phyloP scores from a whole-genome alignment of 305 asterid species.

The Petunia hybrid region DNA sequence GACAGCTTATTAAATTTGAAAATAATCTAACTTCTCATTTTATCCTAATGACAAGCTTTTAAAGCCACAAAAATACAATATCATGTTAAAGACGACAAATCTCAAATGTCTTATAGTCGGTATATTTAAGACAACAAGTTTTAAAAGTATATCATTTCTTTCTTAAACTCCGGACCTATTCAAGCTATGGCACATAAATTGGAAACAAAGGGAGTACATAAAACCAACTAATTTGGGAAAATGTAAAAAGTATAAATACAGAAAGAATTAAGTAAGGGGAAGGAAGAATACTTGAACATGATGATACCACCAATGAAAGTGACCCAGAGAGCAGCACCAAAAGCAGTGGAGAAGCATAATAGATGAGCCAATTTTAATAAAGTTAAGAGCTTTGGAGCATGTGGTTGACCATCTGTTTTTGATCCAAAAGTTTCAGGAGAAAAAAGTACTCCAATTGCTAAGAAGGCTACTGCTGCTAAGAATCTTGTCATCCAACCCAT shows the following conservation, averaged over 20 bases:
- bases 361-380: conserved; percentile 78
- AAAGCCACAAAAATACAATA: too few species aligned
- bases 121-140: too few species aligned
- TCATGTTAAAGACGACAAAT: too few species aligned
- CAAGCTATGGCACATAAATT: too few species aligned
- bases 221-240: background rate
- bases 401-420: conserved; percentile 54
- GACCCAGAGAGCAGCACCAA: conserved; percentile 96
- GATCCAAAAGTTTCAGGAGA: conserved; percentile 94
- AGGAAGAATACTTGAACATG: conserved; percentile 78
- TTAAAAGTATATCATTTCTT: too few species aligned
- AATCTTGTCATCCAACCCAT: conserved; percentile 93
- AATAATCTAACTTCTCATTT: too few species aligned
- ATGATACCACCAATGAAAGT: conserved; percentile 98
- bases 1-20: too few species aligned
- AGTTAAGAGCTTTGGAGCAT: conserved; percentile 53
- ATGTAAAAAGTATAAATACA: background rate
- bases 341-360: conserved; percentile 90
- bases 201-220: too few species aligned
- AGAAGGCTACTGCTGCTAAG: conserved; percentile 71
- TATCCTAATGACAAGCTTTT: too few species aligned
- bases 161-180: too few species aligned
- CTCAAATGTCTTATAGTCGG: too few species aligned
- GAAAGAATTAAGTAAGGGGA: background rate
- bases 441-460: conserved; percentile 81